phyloP scores from a whole-genome alignment of 1,284 basidiomycete species.

The Vanrija pseudolonga region DNA sequence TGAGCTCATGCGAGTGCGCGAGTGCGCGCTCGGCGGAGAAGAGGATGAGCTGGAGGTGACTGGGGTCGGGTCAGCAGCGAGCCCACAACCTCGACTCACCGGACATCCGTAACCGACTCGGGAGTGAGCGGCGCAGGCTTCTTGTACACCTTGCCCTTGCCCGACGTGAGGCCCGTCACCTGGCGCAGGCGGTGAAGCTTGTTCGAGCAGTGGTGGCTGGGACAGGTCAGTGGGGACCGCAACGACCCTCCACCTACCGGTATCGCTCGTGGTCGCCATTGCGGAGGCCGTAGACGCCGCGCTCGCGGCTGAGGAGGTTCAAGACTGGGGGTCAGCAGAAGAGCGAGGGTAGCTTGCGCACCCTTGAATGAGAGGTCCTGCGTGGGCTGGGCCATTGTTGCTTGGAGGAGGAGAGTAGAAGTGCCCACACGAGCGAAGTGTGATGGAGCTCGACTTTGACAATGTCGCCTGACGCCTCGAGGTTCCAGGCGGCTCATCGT shows the following conservation, averaged over 20 bases:
- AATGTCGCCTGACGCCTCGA: no score
- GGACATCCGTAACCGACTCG: constrained; percentile 66
- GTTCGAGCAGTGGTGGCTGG: constrained; percentile 83
- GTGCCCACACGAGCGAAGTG: no score
- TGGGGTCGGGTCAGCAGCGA: constrained; percentile 9
- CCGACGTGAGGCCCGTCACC: constrained; percentile 77
- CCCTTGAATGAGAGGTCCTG: constrained; percentile 39
- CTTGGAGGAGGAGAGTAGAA: no score
- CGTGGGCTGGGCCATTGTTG: constrained; percentile 3
- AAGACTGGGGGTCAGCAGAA: constrained; percentile 24
- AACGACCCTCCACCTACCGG: constrained; percentile 54
- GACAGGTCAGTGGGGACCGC: not conserved
- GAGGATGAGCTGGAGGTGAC: constrained; percentile 67
- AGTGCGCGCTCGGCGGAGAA: constrained; percentile 90
- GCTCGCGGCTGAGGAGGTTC: constrained; percentile 67
- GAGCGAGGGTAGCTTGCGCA: constrained; percentile 9
- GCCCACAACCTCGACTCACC: constrained; percentile 58
- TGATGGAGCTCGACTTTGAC: no score
- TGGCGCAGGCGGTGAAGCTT: constrained; percentile 83
- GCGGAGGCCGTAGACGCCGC: constrained; percentile 82
- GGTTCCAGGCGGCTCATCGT: no score
- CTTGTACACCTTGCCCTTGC: constrained; percentile 85
- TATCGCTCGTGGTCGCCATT: constrained; percentile 84
- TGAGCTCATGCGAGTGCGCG: constrained; percentile 80
- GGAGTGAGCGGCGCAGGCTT: constrained; percentile 63